These are phyloP conservation scores for Yamadazyma tumulicola DNA, from an alignment of 805 yeast genomes.

Conservation along the genomic window DNA sequence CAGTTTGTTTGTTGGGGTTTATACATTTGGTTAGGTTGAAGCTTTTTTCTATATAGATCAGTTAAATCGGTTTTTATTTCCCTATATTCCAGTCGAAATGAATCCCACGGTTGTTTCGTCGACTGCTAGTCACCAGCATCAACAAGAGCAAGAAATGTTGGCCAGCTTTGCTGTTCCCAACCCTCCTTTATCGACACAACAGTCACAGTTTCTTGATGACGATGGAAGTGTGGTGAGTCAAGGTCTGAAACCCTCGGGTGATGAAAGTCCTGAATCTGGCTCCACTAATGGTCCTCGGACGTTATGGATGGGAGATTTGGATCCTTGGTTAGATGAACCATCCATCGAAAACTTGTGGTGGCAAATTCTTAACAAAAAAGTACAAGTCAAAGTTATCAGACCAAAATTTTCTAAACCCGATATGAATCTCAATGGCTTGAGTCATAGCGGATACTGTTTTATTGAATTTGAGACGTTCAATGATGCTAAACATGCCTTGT, in stretches of 20 bases:
- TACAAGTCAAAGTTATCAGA: constrained; percentile 64
- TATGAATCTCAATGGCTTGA: constrained; percentile 15
- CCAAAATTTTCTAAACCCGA: constrained; percentile 29
- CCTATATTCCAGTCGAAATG: background rate
- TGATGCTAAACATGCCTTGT: constrained; percentile 66
- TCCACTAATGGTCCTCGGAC: constrained; percentile 62
- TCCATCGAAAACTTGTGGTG: constrained; percentile 54
- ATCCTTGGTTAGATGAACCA: constrained; percentile 72
- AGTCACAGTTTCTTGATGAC: constrained; percentile 14
- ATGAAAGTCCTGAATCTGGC: too few species aligned
- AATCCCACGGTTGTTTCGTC: constrained; percentile 9
- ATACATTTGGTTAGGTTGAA: background rate
- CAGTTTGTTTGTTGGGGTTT: background rate
- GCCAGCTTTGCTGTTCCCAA: constrained; percentile 36
- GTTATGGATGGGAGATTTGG: constrained; percentile 86
- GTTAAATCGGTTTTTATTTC: background rate
- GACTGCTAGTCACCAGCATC: constrained; percentile 41
- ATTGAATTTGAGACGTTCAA: constrained; percentile 68
- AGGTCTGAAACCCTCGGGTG: background rate
- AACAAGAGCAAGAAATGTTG: constrained; percentile 42
- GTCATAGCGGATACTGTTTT: constrained; percentile 67
- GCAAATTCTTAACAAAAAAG: constrained; percentile 53
- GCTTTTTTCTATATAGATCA: background rate
- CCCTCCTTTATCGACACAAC: constrained; percentile 40
- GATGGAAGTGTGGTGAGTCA: background rate